Evolutionary conservation across 129 eudicot species (phyloP).

Genomic region (Erigeron canadensis): DNA sequence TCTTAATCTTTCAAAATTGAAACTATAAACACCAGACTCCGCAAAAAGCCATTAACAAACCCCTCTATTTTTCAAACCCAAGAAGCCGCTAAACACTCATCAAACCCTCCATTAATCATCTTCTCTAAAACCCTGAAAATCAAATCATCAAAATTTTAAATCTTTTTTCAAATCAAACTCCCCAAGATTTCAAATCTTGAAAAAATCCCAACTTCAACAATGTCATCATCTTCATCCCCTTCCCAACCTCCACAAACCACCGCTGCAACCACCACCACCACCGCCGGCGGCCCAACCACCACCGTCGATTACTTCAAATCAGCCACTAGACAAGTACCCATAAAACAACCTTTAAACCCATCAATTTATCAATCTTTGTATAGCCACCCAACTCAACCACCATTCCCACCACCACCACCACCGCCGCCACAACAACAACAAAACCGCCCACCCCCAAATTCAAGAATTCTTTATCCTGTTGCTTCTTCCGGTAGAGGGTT

Average conservation of each 20-base stretch:
- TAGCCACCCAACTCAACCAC: slow-evolving; percentile 31
- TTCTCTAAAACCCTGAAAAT: too few species aligned
- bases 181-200: not conserved
- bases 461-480: slow-evolving; percentile 37
- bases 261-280: slow-evolving; percentile 21
- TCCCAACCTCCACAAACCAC: slow-evolving; percentile 5
- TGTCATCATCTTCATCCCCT: slow-evolving; percentile 42
- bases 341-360: slow-evolving; percentile 28
- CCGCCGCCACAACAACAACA: slow-evolving; percentile 23
- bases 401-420: slow-evolving; percentile 29
- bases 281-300: slow-evolving; percentile 20
- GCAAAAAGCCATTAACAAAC: too few species aligned
- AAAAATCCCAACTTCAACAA: slow-evolving; percentile 15
- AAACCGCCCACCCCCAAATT: not conserved
- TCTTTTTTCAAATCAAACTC: too few species aligned
- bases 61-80: too few species aligned
- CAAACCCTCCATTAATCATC: too few species aligned
- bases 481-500: slow-evolving; percentile 52
- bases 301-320: slow-evolving; percentile 35
- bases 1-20: too few species aligned
- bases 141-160: too few species aligned
- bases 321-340: slow-evolving; percentile 31
- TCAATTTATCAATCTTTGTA: slow-evolving; percentile 36
- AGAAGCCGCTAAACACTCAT: too few species aligned
- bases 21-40: too few species aligned